These are phyloP conservation scores for Puccinia brachypodii DNA, from an alignment of 1,284 basidiomycete genomes.

Conservation along the genomic window DNA sequence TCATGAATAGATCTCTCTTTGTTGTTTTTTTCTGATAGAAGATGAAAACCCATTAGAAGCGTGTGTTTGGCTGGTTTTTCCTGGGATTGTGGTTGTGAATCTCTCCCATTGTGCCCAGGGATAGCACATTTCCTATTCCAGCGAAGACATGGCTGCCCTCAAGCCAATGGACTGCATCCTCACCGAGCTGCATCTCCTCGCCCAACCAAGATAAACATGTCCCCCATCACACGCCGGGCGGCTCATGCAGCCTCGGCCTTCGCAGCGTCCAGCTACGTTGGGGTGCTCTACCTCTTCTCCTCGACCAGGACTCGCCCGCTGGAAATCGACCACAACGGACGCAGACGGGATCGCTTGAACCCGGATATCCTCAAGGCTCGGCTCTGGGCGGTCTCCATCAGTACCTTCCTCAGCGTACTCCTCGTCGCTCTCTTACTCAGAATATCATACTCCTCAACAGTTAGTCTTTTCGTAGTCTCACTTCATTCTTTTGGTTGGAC, in stretches of 20 bases:
- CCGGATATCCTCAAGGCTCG: conserved; percentile 33
- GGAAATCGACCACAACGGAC: background rate
- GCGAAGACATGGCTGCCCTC: background rate
- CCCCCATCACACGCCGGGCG: background rate
- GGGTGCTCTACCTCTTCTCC: conserved; percentile 28
- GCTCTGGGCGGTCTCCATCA: conserved; percentile 11
- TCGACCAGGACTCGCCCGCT: conserved; percentile 16
- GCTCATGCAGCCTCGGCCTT: conserved; percentile 18
- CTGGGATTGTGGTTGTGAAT: no score
- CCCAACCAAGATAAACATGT: background rate
- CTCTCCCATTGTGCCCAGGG: no score
- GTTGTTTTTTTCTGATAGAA: no score
- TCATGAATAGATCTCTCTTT: background rate
- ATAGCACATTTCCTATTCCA: background rate
- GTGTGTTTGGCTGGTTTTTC: no score
- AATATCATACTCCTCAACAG: background rate
- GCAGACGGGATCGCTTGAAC: conserved; percentile 35
- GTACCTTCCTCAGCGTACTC: conserved; percentile 10
- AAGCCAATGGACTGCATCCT: background rate
- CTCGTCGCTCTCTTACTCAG: background rate
- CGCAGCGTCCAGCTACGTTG: conserved; percentile 24
- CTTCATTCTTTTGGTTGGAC: background rate
- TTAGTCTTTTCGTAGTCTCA: background rate
- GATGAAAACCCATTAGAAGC: no score
- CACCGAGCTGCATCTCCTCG: background rate